Conservation (phyloP, 345 rosid species). For the Melastoma malabathricum region DNA sequence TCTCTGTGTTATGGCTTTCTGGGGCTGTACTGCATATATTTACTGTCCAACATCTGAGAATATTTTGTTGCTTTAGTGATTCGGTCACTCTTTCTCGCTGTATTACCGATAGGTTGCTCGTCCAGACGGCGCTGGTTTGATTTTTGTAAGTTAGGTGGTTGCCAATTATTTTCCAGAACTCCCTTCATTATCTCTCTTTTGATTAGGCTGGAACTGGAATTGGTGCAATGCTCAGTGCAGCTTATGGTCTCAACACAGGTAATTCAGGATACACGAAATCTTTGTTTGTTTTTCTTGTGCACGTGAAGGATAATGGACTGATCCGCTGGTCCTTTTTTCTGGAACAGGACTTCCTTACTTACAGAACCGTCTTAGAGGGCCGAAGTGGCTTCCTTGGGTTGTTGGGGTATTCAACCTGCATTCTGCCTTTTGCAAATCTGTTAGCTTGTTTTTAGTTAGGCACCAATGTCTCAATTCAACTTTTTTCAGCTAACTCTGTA, state of each 20-base stretch:
- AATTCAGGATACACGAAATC: slow-evolving; percentile 4
- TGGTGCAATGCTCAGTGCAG: slow-evolving; percentile 83
- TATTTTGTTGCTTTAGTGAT: too few species aligned
- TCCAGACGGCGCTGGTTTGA: too few species aligned
- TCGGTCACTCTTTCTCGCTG: too few species aligned
- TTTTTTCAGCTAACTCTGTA: too few species aligned
- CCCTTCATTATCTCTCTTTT: slow-evolving; percentile 4
- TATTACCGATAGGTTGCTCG: too few species aligned
- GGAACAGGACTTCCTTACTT: slow-evolving; percentile 67
- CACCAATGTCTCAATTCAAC: too few species aligned
- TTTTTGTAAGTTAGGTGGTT: too few species aligned
- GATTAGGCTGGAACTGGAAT: slow-evolving; percentile 75
- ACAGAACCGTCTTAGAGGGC: slow-evolving; percentile 59
- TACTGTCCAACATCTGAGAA: too few species aligned
- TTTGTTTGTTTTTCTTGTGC: not conserved
- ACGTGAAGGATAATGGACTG: not conserved
- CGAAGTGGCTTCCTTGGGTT: slow-evolving; percentile 75
- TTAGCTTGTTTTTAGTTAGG: slow-evolving; percentile 1
- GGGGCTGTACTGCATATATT: too few species aligned
- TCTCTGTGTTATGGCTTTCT: too few species aligned
- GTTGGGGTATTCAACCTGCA: slow-evolving; percentile 38
- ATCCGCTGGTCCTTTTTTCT: not conserved
- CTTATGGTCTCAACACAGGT: slow-evolving; percentile 77
- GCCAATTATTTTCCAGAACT: too few species aligned
- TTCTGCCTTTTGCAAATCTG: not conserved